phyloP scores from a whole-genome alignment of 495 filamentous ascomycete genomes.

The Aspergillus biplanus region DNA sequence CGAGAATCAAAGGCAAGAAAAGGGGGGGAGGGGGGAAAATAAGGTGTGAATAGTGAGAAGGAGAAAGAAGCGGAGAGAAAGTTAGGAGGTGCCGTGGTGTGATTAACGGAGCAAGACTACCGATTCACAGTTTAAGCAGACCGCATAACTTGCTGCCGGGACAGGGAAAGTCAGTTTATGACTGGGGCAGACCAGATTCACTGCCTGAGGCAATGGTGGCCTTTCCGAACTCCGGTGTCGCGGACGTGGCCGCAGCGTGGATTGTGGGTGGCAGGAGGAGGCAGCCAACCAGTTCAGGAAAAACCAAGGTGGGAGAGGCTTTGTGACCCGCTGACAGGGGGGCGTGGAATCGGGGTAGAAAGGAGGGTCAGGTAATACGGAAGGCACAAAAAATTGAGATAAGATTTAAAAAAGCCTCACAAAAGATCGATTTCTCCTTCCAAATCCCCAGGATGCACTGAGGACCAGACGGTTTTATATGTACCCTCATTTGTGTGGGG shows the following conservation, averaged over 20 bases:
- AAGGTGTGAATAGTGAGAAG: slow-evolving; percentile 26
- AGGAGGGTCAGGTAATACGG: no score
- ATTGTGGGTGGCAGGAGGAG: slow-evolving; percentile 6
- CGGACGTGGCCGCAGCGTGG: slow-evolving; percentile 8
- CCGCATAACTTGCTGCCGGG: slow-evolving; percentile 24
- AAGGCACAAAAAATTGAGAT: neutral
- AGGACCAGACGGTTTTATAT: slow-evolving; percentile 18
- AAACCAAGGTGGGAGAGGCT: no score
- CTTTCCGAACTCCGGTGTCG: slow-evolving; percentile 14
- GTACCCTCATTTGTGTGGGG: slow-evolving; percentile 14
- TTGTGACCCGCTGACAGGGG: no score
- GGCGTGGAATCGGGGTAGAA: no score
- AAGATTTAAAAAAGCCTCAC: slow-evolving; percentile 1
- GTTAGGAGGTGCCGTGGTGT: slow-evolving; percentile 30
- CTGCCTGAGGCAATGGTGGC: slow-evolving; percentile 18
- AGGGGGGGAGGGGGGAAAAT: slow-evolving; percentile 23
- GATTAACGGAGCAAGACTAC: slow-evolving; percentile 25
- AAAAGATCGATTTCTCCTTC: neutral
- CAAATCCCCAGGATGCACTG: slow-evolving; percentile 3
- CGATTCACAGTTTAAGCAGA: slow-evolving; percentile 21
- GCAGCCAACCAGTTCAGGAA: no score
- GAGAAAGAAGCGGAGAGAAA: slow-evolving; percentile 21
- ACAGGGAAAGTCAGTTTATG: slow-evolving; percentile 6
- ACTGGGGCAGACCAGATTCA: slow-evolving; percentile 6
- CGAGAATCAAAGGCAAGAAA: slow-evolving; percentile 11